phyloP scores from a whole-genome alignment of 495 filamentous ascomycete species.

The Ascobolus immersus region DNA sequence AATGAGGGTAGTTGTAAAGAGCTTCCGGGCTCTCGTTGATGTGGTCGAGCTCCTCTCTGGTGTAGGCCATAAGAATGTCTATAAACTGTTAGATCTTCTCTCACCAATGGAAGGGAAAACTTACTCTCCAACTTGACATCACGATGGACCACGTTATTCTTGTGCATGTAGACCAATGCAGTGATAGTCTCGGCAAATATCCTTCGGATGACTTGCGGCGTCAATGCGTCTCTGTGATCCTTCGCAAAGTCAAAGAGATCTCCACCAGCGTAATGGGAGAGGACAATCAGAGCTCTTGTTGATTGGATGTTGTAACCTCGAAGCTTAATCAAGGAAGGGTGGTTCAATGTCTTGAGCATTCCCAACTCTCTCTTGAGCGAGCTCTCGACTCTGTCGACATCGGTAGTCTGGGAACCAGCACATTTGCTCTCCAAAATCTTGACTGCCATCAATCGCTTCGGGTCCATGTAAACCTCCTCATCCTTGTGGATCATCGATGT shows the following conservation, averaged over 20 bases:
- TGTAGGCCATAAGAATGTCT: conserved; percentile 81
- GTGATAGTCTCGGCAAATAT: conserved; percentile 75
- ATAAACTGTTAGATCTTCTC: conserved; percentile 1
- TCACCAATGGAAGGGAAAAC: conserved; percentile 15
- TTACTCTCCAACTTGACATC: conserved; percentile 96
- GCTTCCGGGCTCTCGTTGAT: conserved; percentile 24
- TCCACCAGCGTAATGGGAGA: conserved; percentile 80
- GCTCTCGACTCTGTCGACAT: conserved; percentile 71
- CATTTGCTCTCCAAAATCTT: conserved; percentile 91
- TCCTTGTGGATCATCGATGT: conserved; percentile 20
- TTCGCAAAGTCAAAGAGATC: conserved; percentile 86
- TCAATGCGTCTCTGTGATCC: conserved; percentile 34
- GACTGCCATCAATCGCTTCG: conserved; percentile 61
- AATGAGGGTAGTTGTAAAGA: conserved; percentile 35
- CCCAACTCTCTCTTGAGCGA: conserved; percentile 85
- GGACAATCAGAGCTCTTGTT: conserved; percentile 52
- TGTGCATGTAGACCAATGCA: conserved; percentile 68
- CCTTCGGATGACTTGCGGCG: conserved; percentile 43
- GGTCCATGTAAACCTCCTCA: conserved; percentile 21
- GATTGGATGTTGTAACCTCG: conserved; percentile 67
- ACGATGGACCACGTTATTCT: conserved; percentile 65
- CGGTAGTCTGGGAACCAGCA: conserved; percentile 59
- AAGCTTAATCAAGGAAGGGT: conserved; percentile 72
- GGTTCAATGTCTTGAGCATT: conserved; percentile 60
- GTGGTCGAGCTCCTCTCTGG: conserved; percentile 27